Percentiles rank a stretch among this genome's conserved stretches.
phyloP scores from a whole-genome alignment of 345 rosid genomes.

The Gossypium arboreum region DNA sequence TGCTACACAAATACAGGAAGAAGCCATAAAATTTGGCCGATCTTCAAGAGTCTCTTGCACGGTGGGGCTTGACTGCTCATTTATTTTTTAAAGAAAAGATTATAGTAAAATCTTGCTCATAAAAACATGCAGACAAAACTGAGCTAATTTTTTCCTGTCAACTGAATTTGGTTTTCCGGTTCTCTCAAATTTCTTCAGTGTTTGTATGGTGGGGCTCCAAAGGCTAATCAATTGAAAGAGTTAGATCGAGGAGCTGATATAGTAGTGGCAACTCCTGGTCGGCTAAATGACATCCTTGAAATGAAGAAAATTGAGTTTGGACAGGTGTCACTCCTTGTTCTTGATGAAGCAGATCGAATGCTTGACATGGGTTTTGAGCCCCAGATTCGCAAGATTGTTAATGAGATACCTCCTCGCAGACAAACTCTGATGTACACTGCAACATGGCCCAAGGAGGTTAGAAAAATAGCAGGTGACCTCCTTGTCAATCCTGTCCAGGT shows the following conservation, averaged over 20 bases:
- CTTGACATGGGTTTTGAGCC: constrained; percentile 99
- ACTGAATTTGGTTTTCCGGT: background rate
- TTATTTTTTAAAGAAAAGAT: background rate
- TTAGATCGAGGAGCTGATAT: constrained; percentile 88
- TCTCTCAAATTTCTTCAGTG: constrained; percentile 47
- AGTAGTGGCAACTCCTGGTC: constrained; percentile 99
- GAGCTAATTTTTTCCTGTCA: background rate
- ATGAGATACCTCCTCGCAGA: constrained; percentile 82
- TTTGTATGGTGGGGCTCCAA: constrained; percentile 98
- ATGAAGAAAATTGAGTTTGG: constrained; percentile 71
- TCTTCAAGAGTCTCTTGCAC: constrained; percentile 87
- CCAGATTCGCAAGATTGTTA: constrained; percentile 93
- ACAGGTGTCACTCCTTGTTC: constrained; percentile 89
- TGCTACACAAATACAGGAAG: constrained; percentile 96
- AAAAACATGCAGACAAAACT: background rate
- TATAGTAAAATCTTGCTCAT: background rate
- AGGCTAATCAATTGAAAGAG: constrained; percentile 80
- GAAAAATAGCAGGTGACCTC: constrained; percentile 87
- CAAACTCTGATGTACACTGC: constrained; percentile 98
- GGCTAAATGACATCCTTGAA: constrained; percentile 90
- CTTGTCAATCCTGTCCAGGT: constrained; percentile 93
- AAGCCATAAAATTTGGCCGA: constrained; percentile 76
- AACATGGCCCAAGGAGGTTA: constrained; percentile 97
- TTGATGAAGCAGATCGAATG: constrained; percentile 98
- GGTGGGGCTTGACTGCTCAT: constrained; percentile 42